A percentile compares a stretch with the other conserved stretches of the same genome.
Evolutionary conservation across 345 rosid species (phyloP).

Genomic region (Firmiana major): DNA sequence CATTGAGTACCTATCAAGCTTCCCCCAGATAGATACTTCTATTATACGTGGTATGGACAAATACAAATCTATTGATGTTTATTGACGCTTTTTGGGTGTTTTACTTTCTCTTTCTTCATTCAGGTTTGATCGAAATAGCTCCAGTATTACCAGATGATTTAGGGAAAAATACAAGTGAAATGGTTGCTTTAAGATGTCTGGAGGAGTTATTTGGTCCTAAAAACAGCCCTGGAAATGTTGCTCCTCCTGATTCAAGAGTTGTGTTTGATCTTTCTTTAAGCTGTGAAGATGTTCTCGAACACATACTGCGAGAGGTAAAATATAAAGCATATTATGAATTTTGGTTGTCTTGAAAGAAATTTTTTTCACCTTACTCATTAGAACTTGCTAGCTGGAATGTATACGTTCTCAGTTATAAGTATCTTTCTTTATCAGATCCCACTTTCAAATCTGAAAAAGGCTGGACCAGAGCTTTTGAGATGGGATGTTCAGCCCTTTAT

Average conservation of each 20-base stretch:
- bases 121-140: constrained; percentile 45
- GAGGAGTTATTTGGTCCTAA: constrained; percentile 40
- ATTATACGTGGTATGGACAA: constrained; percentile 38
- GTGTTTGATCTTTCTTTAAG: constrained; percentile 32
- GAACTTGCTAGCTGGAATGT: background rate
- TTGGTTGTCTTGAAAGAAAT: background rate
- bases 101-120: background rate
- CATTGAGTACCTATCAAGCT: constrained; percentile 48
- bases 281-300: constrained; percentile 45
- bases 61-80: background rate
- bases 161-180: constrained; percentile 37
- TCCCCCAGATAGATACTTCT: constrained; percentile 28
- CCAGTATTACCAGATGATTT: constrained; percentile 31
- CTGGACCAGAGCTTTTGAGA: constrained; percentile 36
- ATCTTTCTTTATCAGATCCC: constrained; percentile 28
- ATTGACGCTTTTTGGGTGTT: background rate
- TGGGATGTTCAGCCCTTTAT: constrained; percentile 50
- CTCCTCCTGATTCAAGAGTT: constrained; percentile 21
- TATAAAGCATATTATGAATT: background rate
- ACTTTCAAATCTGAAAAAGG: constrained; percentile 25
- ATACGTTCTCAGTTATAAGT: background rate
- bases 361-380: background rate
- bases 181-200: constrained; percentile 55
- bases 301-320: constrained; percentile 36
- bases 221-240: constrained; percentile 11